Conservation (phyloP, 805 yeast species). For the Yamadazyma tumulicola region DNA sequence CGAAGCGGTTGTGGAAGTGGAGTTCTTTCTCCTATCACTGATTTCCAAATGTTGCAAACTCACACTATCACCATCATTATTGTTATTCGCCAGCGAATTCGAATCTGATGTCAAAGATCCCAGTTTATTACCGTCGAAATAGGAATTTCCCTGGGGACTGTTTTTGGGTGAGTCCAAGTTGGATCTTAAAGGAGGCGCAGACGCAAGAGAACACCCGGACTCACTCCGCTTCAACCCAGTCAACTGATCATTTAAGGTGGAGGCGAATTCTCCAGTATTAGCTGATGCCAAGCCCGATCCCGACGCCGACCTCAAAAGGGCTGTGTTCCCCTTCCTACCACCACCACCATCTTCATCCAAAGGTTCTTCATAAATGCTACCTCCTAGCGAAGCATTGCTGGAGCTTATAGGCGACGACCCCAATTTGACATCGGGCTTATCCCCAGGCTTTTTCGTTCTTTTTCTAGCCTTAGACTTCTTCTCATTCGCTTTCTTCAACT, state of each 20-base stretch:
- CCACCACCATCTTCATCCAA: not conserved
- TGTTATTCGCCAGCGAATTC: not conserved
- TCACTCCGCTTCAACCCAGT: too few species aligned
- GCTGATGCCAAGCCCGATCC: constrained; percentile 2
- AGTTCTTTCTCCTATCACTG: constrained; percentile 7
- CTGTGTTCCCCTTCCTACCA: not conserved
- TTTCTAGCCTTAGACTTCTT: constrained; percentile 13
- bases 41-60: not conserved
- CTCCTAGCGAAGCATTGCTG: constrained; percentile 8
- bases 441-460: constrained; percentile 7
- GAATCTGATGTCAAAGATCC: not conserved
- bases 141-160: not conserved
- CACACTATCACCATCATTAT: not conserved
- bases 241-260: too few species aligned
- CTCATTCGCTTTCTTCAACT: constrained; percentile 20
- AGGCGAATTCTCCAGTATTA: too few species aligned
- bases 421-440: constrained; percentile 2
- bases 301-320: not conserved
- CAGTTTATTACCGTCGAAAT: not conserved
- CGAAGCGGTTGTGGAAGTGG: constrained; percentile 9
- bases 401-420: constrained; percentile 9
- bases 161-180: too few species aligned
- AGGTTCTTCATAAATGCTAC: constrained; percentile 10
- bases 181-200: too few species aligned
- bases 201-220: too few species aligned